Percentiles rank a stretch among this genome's conserved stretches.
Conservation (phyloP, 2,329 filamentous ascomycete species). For the Zasmidium cellare region DNA sequence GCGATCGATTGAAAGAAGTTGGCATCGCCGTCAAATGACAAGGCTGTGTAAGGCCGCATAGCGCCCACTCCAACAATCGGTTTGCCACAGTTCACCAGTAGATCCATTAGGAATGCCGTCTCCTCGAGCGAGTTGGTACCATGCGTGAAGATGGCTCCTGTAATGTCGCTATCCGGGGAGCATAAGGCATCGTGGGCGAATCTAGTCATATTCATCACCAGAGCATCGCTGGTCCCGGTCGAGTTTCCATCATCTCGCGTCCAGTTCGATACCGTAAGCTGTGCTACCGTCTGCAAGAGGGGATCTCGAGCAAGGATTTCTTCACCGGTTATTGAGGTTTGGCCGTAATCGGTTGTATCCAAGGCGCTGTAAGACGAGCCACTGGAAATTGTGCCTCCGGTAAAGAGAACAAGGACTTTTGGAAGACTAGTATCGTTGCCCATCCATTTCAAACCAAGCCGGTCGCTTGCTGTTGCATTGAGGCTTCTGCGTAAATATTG, state of each 20-base stretch:
- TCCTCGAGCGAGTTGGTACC: neutral
- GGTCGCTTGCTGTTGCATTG: neutral
- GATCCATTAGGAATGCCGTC: neutral
- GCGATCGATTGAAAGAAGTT: neutral
- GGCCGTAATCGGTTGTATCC: neutral
- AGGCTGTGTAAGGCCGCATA: neutral
- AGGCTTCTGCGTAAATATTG: neutral
- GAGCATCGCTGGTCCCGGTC: neutral
- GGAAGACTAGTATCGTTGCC: neutral
- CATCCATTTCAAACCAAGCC: neutral
- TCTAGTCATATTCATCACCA: neutral
- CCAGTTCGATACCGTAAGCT: neutral
- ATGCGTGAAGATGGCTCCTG: neutral
- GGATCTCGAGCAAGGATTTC: neutral
- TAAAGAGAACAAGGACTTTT: neutral
- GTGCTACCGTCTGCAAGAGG: neutral
- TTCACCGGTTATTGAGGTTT: neutral
- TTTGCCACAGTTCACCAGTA: neutral
- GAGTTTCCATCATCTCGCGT: neutral
- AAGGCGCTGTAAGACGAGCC: neutral
- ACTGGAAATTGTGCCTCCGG: neutral
- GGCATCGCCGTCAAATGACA: neutral
- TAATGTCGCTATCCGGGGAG: neutral
- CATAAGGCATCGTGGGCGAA: neutral
- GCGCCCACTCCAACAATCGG: neutral